Evolutionary conservation across 75 land plant species (phyloP).

Genomic region (Cunninghamia lanceolata): DNA sequence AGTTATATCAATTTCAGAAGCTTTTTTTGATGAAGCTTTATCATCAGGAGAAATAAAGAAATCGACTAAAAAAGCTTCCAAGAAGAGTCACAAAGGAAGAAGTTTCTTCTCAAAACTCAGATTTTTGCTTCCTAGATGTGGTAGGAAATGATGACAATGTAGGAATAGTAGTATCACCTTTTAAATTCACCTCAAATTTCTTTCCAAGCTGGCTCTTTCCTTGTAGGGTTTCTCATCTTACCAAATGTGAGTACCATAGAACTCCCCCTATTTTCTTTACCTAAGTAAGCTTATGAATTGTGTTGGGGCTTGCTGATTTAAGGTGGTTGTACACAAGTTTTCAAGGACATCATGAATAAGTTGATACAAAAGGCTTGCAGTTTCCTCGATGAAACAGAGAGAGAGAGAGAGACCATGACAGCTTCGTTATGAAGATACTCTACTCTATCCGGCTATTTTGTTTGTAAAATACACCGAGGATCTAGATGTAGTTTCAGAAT

Average conservation of each 20-base stretch:
- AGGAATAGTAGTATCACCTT: not conserved
- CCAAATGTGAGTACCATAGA: not conserved
- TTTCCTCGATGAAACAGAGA: not conserved
- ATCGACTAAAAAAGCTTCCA: not conserved
- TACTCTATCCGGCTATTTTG: not conserved
- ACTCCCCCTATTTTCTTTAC: not conserved
- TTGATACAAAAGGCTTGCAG: not conserved
- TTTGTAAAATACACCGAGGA: not conserved
- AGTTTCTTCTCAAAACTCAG: conserved; percentile 8
- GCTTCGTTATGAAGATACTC: not conserved
- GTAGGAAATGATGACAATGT: not conserved
- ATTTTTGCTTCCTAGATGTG: not conserved
- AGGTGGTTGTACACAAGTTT: not conserved
- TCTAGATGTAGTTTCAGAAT: not conserved
- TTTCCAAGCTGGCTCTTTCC: not conserved
- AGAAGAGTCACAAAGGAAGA: not conserved
- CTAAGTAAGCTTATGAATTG: not conserved
- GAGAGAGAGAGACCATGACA: not conserved
- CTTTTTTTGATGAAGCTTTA: not conserved
- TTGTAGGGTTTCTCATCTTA: not conserved
- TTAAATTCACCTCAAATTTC: not conserved
- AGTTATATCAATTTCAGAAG: not conserved
- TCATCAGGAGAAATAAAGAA: not conserved
- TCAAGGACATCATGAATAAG: not conserved
- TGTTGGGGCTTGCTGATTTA: not conserved